Evolutionary conservation across 1,284 basidiomycete genomes (phyloP).

Genomic region (Tilletia caries): DNA sequence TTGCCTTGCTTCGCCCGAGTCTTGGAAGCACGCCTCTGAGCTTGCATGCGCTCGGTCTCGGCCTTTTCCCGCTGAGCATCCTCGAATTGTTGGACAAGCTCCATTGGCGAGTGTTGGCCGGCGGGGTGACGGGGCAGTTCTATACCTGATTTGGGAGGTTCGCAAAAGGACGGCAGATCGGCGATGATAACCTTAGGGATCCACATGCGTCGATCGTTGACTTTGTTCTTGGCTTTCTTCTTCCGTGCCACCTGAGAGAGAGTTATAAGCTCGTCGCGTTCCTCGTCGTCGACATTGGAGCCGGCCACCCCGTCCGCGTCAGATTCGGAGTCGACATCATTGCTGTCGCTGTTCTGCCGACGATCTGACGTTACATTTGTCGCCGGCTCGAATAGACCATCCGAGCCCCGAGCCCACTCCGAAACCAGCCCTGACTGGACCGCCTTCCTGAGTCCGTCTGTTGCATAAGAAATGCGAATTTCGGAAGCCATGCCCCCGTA

Average conservation of each 20-base stretch:
- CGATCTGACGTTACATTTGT: not conserved
- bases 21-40: not conserved
- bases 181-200: not conserved
- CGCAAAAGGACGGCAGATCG: not conserved
- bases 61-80: not conserved
- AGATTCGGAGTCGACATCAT: not conserved
- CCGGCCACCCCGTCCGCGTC: not conserved
- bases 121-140: not conserved
- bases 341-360: not conserved
- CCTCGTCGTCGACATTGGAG: not conserved
- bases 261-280: not conserved
- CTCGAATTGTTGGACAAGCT: not conserved
- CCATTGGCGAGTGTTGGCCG: not conserved
- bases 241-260: not conserved
- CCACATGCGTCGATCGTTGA: not conserved
- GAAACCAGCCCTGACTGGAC: not conserved
- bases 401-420: not conserved
- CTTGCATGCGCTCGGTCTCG: not conserved
- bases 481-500: not conserved
- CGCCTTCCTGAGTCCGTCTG: not conserved
- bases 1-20: not conserved
- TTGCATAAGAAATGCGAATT: not conserved
- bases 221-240: not conserved
- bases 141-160: not conserved
- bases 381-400: not conserved